These are phyloP conservation scores for Pichiaceae sp. DNA, from an alignment of 1,139 yeast species.

Conservation along the genomic window DNA sequence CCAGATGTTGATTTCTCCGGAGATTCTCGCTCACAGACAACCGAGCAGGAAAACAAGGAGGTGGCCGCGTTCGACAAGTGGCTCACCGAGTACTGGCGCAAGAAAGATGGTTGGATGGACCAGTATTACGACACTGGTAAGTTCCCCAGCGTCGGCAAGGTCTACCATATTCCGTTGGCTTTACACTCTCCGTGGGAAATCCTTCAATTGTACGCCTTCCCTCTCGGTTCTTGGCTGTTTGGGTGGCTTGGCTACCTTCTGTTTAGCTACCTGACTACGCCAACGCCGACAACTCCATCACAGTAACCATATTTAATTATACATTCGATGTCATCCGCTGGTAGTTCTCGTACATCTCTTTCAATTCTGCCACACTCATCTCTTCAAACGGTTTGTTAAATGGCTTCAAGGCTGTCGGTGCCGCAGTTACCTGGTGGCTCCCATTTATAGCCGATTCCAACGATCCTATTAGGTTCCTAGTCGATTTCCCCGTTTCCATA, in stretches of 20 bases:
- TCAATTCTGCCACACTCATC: conserved; percentile 22
- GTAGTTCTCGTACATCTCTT: conserved; percentile 25
- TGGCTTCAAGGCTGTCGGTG: not conserved
- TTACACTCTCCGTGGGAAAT: conserved; percentile 11
- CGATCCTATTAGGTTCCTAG: conserved; percentile 1
- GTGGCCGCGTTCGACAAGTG: conserved; percentile 56
- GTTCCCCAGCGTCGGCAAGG: conserved; percentile 29
- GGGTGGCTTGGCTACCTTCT: not conserved
- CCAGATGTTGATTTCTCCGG: conserved; percentile 41
- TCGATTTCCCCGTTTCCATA: conserved; percentile 3
- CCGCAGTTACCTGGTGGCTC: not conserved
- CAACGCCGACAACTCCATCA: no score
- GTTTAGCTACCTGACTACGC: no score
- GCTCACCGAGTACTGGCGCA: conserved; percentile 69
- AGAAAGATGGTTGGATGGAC: conserved; percentile 65
- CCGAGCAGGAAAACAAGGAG: conserved; percentile 34
- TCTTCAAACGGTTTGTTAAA: conserved; percentile 23
- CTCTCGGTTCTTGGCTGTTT: conserved; percentile 1
- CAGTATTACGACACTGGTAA: conserved; percentile 50
- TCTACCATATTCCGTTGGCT: conserved; percentile 12
- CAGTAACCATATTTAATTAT: not conserved
- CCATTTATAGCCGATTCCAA: conserved; percentile 3
- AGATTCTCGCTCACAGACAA: conserved; percentile 25
- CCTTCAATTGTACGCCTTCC: conserved; percentile 5
- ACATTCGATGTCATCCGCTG: conserved; percentile 13